Conservation (phyloP, 2,329 filamentous ascomycete genomes). For the Zasmidium angulare region DNA sequence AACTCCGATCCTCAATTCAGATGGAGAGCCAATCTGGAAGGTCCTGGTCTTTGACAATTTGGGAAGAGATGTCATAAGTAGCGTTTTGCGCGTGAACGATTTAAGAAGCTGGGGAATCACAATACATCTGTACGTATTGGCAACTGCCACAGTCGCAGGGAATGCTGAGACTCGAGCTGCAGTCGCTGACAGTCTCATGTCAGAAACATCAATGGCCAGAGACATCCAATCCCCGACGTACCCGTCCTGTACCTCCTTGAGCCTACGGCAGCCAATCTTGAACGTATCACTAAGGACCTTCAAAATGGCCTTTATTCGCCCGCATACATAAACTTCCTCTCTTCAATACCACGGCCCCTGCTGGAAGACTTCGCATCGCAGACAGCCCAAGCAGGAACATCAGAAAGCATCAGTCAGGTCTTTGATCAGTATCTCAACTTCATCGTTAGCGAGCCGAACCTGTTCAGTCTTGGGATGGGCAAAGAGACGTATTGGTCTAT, state of each 20-base stretch:
- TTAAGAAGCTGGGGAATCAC: conserved; percentile 91
- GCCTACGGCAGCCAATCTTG: conserved; percentile 76
- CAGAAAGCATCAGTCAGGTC: conserved; percentile 86
- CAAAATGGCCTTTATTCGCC: conserved; percentile 86
- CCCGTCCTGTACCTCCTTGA: conserved; percentile 96
- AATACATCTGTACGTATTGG: conserved; percentile 74
- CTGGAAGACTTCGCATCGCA: conserved; percentile 93
- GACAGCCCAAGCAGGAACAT: conserved; percentile 78
- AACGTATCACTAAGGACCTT: conserved; percentile 80
- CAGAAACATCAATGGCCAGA: conserved; percentile 73
- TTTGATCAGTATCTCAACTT: conserved; percentile 98
- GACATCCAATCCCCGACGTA: conserved; percentile 92
- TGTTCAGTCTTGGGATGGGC: conserved; percentile 91
- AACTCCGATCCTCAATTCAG: conserved; percentile 78
- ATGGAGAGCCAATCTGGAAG: conserved; percentile 96
- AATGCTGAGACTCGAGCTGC: conserved; percentile 33
- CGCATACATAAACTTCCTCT: conserved; percentile 95
- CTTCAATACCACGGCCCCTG: conserved; percentile 82
- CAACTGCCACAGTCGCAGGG: conserved; percentile 9
- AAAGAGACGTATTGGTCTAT: conserved; percentile 95
- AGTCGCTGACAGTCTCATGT: conserved; percentile 30
- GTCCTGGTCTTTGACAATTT: conserved; percentile 91
- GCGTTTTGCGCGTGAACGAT: conserved; percentile 90
- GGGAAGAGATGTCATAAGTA: conserved; percentile 94
- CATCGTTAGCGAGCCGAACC: conserved; percentile 88